Conservation (phyloP, 257 asterid genomes). For the Perilla frutescens region DNA sequence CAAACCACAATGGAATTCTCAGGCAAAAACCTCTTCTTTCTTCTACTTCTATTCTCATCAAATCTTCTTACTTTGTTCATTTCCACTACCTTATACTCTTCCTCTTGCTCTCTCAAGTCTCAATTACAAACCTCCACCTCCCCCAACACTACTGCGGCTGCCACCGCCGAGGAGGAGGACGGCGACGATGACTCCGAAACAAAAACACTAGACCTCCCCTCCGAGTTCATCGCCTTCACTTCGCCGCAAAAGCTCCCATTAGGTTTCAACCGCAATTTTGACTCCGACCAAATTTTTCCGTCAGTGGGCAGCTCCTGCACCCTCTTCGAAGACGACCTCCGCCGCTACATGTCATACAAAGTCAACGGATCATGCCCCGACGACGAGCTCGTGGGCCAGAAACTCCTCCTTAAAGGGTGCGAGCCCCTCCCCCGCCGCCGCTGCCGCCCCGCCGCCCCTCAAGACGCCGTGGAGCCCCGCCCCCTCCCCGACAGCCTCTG, state of each 20-base stretch:
- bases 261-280: slow-evolving; percentile 60
- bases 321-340: slow-evolving; percentile 43
- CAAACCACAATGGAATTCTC: slow-evolving; percentile 36
- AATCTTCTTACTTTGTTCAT: slow-evolving; percentile 60
- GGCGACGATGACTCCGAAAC: background rate
- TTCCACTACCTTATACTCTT: slow-evolving; percentile 49
- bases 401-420: slow-evolving; percentile 68
- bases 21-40: slow-evolving; percentile 45
- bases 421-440: slow-evolving; percentile 82
- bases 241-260: slow-evolving; percentile 63
- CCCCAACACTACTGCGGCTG: background rate
- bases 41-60: slow-evolving; percentile 53
- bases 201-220: slow-evolving; percentile 44
- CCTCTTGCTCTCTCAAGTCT: slow-evolving; percentile 48
- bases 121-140: slow-evolving; percentile 16
- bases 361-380: slow-evolving; percentile 71
- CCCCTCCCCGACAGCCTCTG: slow-evolving; percentile 64
- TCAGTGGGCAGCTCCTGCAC: slow-evolving; percentile 64
- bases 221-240: slow-evolving; percentile 61
- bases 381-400: slow-evolving; percentile 65
- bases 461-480: slow-evolving; percentile 48
- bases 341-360: slow-evolving; percentile 56
- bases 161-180: background rate
- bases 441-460: slow-evolving; percentile 60
- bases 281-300: slow-evolving; percentile 59